Evolutionary conservation across 352 stramenopile species (phyloP), one percentile per base, ranked within the genome.

Genomic region (Globisporangium paroecandrum): DNA sequence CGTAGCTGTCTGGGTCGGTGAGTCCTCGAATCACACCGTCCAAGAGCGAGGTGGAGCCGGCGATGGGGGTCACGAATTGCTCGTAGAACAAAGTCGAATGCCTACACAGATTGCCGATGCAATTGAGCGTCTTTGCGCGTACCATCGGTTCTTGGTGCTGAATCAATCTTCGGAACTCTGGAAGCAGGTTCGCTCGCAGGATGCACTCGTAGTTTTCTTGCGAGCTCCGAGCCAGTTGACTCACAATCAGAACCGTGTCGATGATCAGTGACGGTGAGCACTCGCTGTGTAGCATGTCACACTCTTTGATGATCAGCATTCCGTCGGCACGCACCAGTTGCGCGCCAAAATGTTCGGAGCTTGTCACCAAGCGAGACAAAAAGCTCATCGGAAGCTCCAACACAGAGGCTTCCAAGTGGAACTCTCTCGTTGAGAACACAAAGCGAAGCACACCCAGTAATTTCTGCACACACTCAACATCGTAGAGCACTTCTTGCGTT

Each of bases 41-140:
- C 0, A 97, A 27, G 36, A 97, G 63, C 1, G 78, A 85, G 12
- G 67, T 49, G 1, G 59, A 51, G 54, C 53, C 61, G 2, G 66
- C 64, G 55, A 63, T 49, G 20, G 71, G 46, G 36, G 60, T 59
- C 15, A 70, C 66, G 10, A 98, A 84, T 12, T 84, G 76, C 3
- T 74, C 69, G 63, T 98, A 98, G 62, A 98, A 98, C 18, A 84
- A 68, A 6, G 81, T 88, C n/a, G 89, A 97, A 72, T 98, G 90
- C 12, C 89, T 83, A 60, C 92, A 98, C 18, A 98, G 78, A 55
- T 98, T 98, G 8, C 94, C 94, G 43, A 98, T 79, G 58, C 95
- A 95, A 64, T 98, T 97, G 58, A 96, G 90, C 1, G 81, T 73
- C 69, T 97, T 98, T 10, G 90, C 83, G 6, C 92, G 79, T 2